phyloP scores from a whole-genome alignment of 2,329 filamentous ascomycete genomes.

The Cladosporium halotolerans region DNA sequence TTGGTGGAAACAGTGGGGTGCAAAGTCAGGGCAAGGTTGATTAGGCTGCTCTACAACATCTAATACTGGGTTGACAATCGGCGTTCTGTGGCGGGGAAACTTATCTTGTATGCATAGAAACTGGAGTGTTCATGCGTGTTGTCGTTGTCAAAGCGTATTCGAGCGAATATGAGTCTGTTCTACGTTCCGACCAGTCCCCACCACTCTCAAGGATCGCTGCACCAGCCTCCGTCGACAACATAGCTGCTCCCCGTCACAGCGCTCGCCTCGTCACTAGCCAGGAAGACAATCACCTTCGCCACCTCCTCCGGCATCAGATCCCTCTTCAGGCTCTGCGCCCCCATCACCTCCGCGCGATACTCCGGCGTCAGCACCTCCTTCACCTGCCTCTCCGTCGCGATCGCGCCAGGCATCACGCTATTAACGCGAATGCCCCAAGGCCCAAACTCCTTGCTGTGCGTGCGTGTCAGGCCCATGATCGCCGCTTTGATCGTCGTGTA shows the following conservation, averaged over 20 bases:
- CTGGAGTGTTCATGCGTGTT: neutral
- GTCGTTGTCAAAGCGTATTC: slow-evolving; percentile 3
- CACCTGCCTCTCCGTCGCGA: slow-evolving; percentile 28
- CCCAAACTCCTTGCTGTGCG: slow-evolving; percentile 27
- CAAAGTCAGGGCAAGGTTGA: slow-evolving; percentile 25
- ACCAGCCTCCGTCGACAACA: slow-evolving; percentile 29
- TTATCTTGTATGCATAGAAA: slow-evolving; percentile 10
- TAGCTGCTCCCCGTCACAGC: slow-evolving; percentile 28
- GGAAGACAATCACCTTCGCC: slow-evolving; percentile 25
- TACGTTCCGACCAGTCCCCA: neutral
- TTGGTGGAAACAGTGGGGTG: slow-evolving; percentile 47
- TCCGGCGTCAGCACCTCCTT: slow-evolving; percentile 27
- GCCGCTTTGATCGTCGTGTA: slow-evolving; percentile 26
- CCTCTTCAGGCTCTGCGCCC: slow-evolving; percentile 27
- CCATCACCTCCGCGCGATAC: slow-evolving; percentile 24
- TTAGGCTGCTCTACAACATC: slow-evolving; percentile 10
- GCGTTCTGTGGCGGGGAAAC: slow-evolving; percentile 3
- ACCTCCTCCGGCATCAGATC: slow-evolving; percentile 26
- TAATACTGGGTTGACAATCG: slow-evolving; percentile 8
- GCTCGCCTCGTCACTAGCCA: slow-evolving; percentile 27
- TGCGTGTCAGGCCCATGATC: slow-evolving; percentile 24
- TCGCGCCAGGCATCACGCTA: slow-evolving; percentile 27
- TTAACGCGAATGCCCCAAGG: slow-evolving; percentile 23
- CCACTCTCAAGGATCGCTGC: slow-evolving; percentile 18
- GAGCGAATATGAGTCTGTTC: slow-evolving; percentile 3